These are phyloP conservation scores for Agapanthus africanus DNA, from an alignment of 106 monocot genomes.

Conservation along the genomic window DNA sequence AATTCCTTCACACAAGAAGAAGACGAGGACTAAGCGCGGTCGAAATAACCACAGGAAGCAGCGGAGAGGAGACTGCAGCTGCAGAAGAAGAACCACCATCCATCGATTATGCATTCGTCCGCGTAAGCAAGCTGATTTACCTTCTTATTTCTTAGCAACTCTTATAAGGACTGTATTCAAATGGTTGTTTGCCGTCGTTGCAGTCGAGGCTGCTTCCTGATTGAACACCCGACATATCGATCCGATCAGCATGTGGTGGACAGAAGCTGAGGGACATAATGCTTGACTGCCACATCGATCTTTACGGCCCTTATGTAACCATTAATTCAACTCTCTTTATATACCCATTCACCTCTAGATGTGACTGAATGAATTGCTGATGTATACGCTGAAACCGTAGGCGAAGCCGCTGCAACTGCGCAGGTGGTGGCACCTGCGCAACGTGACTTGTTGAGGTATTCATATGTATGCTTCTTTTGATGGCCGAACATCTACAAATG, in stretches of 20 bases:
- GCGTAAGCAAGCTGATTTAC: slow-evolving; percentile 30
- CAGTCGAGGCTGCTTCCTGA: slow-evolving; percentile 79
- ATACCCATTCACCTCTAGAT: neutral
- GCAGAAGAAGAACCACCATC: slow-evolving; percentile 47
- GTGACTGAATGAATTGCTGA: too few species aligned
- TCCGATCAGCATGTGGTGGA: slow-evolving; percentile 62
- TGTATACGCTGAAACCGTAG: slow-evolving; percentile 16
- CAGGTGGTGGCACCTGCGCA: slow-evolving; percentile 68
- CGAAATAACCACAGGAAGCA: neutral
- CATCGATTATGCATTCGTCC: slow-evolving; percentile 74
- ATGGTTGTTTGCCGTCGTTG: neutral
- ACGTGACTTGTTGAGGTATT: slow-evolving; percentile 84
- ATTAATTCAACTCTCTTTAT: neutral
- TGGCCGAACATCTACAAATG: too few species aligned
- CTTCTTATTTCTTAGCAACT: neutral
- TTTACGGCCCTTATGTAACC: slow-evolving; percentile 82
- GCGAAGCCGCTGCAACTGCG: slow-evolving; percentile 58
- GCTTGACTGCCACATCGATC: slow-evolving; percentile 79
- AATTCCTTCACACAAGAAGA: neutral
- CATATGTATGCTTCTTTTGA: neutral
- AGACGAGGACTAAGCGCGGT: neutral
- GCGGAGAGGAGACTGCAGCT: slow-evolving; percentile 9
- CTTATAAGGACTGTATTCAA: neutral
- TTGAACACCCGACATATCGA: slow-evolving; percentile 69
- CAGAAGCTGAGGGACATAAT: slow-evolving; percentile 90